These are phyloP conservation scores for Aspergillus hancockii DNA, from an alignment of 495 filamentous ascomycete species.

Conservation along the genomic window DNA sequence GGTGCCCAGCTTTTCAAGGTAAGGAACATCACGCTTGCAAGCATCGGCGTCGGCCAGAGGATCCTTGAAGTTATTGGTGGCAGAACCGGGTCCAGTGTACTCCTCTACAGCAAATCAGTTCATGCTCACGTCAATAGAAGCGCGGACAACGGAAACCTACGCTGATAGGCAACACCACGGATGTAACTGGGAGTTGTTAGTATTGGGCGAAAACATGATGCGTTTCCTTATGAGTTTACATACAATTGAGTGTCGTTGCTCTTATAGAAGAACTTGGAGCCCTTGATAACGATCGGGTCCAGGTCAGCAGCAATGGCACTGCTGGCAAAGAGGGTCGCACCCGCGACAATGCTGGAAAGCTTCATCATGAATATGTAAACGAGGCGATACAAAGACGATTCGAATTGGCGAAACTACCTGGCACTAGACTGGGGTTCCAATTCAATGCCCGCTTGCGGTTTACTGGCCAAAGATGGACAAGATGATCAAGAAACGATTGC, in stretches of 20 bases:
- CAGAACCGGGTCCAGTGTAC: constrained; percentile 34
- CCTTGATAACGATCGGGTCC: constrained; percentile 70
- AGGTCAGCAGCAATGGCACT: constrained; percentile 30
- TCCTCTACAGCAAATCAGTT: constrained; percentile 41
- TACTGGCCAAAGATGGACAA: not conserved
- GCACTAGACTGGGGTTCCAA: not conserved
- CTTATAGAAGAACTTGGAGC: constrained; percentile 76
- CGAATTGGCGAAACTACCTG: constrained; percentile 4
- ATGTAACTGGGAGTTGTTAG: constrained; percentile 56
- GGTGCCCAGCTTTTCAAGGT: constrained; percentile 69
- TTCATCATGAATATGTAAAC: constrained; percentile 22
- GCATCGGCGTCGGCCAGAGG: constrained; percentile 67
- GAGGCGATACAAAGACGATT: constrained; percentile 1
- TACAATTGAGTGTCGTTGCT: constrained; percentile 76
- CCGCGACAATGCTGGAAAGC: constrained; percentile 24
- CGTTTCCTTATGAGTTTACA: constrained; percentile 17
- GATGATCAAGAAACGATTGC: not conserved
- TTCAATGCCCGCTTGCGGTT: not conserved
- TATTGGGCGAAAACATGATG: not conserved
- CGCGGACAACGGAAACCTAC: constrained; percentile 28
- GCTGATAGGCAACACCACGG: constrained; percentile 84
- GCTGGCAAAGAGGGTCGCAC: constrained; percentile 24
- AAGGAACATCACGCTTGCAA: constrained; percentile 79
- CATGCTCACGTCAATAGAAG: not conserved
- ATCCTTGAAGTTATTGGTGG: constrained; percentile 51